phyloP scores from a whole-genome alignment of 495 filamentous ascomycete species.

The Opeltia flavorubescens region DNA sequence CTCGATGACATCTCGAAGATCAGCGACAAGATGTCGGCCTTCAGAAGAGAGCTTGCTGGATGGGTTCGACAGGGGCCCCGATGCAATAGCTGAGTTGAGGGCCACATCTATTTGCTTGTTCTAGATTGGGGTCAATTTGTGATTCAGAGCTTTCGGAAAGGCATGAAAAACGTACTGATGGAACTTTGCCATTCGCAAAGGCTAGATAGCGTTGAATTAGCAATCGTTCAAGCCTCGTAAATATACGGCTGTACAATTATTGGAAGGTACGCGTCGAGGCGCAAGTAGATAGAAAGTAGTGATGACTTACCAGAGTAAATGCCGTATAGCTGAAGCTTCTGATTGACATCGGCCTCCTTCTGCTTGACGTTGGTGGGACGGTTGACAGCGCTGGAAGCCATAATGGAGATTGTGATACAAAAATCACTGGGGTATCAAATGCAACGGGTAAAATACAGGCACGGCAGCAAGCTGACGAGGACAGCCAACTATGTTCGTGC shows the following conservation, averaged over 20 bases:
- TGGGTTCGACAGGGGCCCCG: slow-evolving; percentile 50
- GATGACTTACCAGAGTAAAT: slow-evolving; percentile 55
- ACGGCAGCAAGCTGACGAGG: neutral
- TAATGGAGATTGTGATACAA: slow-evolving; percentile 16
- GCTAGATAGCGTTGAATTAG: slow-evolving; percentile 29
- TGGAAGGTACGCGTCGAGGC: neutral
- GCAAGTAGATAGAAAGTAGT: neutral
- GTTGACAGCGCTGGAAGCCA: slow-evolving; percentile 41
- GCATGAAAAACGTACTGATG: slow-evolving; percentile 50
- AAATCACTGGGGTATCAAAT: slow-evolving; percentile 2
- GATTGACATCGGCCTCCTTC: slow-evolving; percentile 62
- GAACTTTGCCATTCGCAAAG: slow-evolving; percentile 80
- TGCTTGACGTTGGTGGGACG: slow-evolving; percentile 49
- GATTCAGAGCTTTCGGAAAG: neutral
- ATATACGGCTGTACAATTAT: slow-evolving; percentile 7
- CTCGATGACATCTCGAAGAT: slow-evolving; percentile 71
- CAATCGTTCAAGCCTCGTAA: neutral
- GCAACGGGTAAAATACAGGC: neutral
- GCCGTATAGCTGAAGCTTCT: slow-evolving; percentile 89
- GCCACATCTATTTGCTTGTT: slow-evolving; percentile 96
- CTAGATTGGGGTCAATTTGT: slow-evolving; percentile 13
- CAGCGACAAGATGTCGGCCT: slow-evolving; percentile 59
- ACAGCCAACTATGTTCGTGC: neutral
- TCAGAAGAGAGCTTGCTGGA: slow-evolving; percentile 70
- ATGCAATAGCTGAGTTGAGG: slow-evolving; percentile 66